These are phyloP conservation scores for Rozella allomycis DNA, from an alignment of 371 early-diverging fungal genomes.

Conservation along the genomic window DNA sequence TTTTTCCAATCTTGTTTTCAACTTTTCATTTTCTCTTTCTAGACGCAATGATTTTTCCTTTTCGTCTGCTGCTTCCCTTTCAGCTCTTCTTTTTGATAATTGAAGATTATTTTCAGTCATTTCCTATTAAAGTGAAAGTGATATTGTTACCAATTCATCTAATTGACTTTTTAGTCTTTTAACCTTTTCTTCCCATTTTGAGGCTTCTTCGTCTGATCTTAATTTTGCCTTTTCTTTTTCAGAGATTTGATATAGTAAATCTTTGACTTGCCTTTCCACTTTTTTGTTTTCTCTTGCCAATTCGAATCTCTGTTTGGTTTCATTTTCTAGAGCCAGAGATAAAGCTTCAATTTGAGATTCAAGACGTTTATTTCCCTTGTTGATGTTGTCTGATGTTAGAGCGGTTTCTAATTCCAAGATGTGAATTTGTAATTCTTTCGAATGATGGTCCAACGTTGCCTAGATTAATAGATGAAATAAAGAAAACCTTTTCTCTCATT, in stretches of 20 bases:
- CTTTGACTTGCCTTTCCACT: conserved; percentile 50
- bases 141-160: conserved; percentile 37
- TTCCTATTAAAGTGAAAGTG: conserved; percentile 14
- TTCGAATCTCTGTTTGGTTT: conserved; percentile 30
- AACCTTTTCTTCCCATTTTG: conserved; percentile 40
- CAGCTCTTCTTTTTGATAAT: conserved; percentile 45
- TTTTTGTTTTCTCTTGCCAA: conserved; percentile 31
- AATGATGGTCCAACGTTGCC: conserved; percentile 42
- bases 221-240: conserved; percentile 48
- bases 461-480: conserved; percentile 3
- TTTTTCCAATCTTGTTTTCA: no score
- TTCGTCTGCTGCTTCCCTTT: conserved; percentile 41
- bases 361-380: conserved; percentile 22
- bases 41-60: conserved; percentile 23
- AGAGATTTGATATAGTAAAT: conserved; percentile 49
- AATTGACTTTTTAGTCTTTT: conserved; percentile 38
- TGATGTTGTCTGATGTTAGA: conserved; percentile 21
- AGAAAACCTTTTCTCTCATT: conserved; percentile 30
- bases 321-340: conserved; percentile 32
- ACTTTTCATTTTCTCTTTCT: no score
- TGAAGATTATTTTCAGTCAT: conserved; percentile 39
- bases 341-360: conserved; percentile 42
- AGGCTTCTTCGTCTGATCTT: conserved; percentile 40
- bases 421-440: conserved; percentile 45
- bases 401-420: conserved; percentile 47